phyloP scores from a whole-genome alignment of 768 basidiomycete species.

The Psilocybe sp. region DNA sequence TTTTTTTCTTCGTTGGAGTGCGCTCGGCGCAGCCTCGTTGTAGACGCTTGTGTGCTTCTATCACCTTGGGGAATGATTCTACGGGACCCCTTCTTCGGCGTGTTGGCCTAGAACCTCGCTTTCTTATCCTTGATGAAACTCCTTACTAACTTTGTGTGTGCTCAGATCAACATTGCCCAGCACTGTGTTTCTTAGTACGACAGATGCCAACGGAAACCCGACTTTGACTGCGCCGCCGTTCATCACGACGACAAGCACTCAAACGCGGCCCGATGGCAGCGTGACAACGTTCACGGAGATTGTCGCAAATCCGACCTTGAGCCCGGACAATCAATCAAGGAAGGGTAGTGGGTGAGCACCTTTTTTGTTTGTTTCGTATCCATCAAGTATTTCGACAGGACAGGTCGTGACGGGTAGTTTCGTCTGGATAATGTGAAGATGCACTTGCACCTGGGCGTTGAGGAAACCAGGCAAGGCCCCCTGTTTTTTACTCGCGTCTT shows the following conservation, averaged over 20 bases:
- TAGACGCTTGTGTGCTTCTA: too few species aligned
- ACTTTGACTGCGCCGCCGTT: conserved; percentile 50
- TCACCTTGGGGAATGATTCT: too few species aligned
- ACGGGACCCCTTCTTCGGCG: too few species aligned
- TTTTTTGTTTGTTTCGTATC: conserved; percentile 3
- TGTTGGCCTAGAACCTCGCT: conserved; percentile 1
- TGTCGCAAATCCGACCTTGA: conserved; percentile 71
- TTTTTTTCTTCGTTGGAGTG: too few species aligned
- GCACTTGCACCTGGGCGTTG: neutral
- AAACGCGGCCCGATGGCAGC: conserved; percentile 51
- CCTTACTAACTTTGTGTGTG: conserved; percentile 11
- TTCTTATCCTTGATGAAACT: conserved; percentile 9
- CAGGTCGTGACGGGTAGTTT: neutral
- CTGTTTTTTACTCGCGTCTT: too few species aligned
- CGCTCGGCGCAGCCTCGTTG: too few species aligned
- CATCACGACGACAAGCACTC: conserved; percentile 55
- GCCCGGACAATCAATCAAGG: conserved; percentile 39
- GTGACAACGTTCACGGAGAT: conserved; percentile 60
- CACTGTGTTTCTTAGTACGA: conserved; percentile 56
- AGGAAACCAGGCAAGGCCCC: too few species aligned
- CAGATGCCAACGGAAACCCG: conserved; percentile 50
- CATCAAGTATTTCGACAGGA: neutral
- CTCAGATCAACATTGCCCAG: conserved; percentile 51
- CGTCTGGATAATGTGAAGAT: neutral
- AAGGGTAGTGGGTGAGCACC: conserved; percentile 49